phyloP scores from a whole-genome alignment of 2,329 filamentous ascomycete genomes.

The Sphaerostilbella broomeana region DNA sequence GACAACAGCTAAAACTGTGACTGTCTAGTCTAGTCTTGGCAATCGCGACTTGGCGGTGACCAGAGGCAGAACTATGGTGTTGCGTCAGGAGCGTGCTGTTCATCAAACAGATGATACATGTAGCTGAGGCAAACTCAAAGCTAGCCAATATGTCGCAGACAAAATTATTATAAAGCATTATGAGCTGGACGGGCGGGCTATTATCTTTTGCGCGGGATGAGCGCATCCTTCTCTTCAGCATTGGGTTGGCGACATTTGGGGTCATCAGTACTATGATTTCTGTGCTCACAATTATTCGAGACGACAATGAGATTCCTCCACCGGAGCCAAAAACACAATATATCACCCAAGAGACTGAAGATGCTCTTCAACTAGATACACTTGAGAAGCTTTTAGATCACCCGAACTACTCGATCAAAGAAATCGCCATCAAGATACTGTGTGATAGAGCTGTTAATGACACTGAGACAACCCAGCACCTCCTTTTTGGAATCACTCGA shows the following conservation, averaged over 20 bases:
- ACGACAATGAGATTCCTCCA: slow-evolving; percentile 60
- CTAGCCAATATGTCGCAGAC: too few relatives aligned
- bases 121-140: too few relatives aligned
- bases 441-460: slow-evolving; percentile 56
- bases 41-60: slow-evolving; percentile 15
- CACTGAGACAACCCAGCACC: slow-evolving; percentile 37
- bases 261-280: slow-evolving; percentile 51
- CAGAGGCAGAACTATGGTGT: slow-evolving; percentile 16
- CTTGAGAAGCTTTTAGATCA: slow-evolving; percentile 61
- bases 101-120: not conserved
- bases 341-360: slow-evolving; percentile 69
- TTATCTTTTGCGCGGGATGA: slow-evolving; percentile 40
- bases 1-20: too few relatives aligned
- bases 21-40: too few relatives aligned
- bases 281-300: slow-evolving; percentile 53
- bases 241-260: slow-evolving; percentile 52
- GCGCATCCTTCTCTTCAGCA: slow-evolving; percentile 45
- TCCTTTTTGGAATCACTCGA: slow-evolving; percentile 53
- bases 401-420: slow-evolving; percentile 65
- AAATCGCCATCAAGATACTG: slow-evolving; percentile 57
- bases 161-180: too few relatives aligned
- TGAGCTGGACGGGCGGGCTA: slow-evolving; percentile 32
- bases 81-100: slow-evolving; percentile 3
- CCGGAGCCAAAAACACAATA: slow-evolving; percentile 61
- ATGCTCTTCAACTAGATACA: slow-evolving; percentile 60